These are phyloP conservation scores for Lagenidium sp. DNA, from an alignment of 352 stramenopile genomes.

Conservation along the genomic window DNA sequence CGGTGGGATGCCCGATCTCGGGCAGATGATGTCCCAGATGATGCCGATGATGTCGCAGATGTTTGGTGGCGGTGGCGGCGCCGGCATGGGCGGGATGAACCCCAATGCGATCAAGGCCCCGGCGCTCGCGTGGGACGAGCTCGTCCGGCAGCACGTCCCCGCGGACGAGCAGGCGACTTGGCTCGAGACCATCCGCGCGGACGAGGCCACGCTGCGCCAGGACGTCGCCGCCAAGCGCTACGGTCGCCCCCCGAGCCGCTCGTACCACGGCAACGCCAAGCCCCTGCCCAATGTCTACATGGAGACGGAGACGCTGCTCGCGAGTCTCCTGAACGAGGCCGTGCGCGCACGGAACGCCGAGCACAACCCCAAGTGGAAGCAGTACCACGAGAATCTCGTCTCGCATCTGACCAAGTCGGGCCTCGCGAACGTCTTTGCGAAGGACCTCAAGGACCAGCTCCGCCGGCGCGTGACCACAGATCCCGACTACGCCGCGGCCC, in stretches of 20 bases:
- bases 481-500: constrained; percentile 38
- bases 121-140: constrained; percentile 53
- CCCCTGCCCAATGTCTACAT: constrained; percentile 58
- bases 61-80: constrained; percentile 28
- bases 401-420: constrained; percentile 38
- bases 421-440: constrained; percentile 35
- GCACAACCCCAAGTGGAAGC: constrained; percentile 39
- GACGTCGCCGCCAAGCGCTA: constrained; percentile 19
- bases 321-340: constrained; percentile 48
- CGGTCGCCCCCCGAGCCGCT: constrained; percentile 39
- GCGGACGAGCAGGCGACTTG: constrained; percentile 44
- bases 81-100: constrained; percentile 13
- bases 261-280: constrained; percentile 39
- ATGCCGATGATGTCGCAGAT: constrained; percentile 86
- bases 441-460: constrained; percentile 55
- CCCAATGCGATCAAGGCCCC: constrained; percentile 19
- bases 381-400: constrained; percentile 40
- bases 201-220: constrained; percentile 32
- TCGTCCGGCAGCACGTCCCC: constrained; percentile 53
- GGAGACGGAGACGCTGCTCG: constrained; percentile 46
- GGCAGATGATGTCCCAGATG: constrained; percentile 84
- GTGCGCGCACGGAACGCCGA: constrained; percentile 53
- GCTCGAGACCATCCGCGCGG: constrained; percentile 52
- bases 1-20: constrained; percentile 43
- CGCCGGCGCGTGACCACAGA: constrained; percentile 39